Evolutionary conservation across 805 yeast species (phyloP).

Genomic region (Candida xyloterini): DNA sequence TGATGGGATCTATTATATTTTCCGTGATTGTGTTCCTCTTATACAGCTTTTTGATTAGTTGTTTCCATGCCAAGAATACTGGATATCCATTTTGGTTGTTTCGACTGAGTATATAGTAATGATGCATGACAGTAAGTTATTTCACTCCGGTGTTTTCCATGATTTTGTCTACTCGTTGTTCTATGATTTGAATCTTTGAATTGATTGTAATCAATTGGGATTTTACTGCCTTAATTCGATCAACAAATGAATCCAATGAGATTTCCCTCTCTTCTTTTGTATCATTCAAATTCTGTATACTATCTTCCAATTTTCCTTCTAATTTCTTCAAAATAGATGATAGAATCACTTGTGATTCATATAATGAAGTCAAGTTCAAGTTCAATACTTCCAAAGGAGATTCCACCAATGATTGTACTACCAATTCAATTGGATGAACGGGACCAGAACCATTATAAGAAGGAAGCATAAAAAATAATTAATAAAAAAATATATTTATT

Average conservation of each 20-base stretch:
- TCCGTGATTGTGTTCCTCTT: conserved; percentile 47
- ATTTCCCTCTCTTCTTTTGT: conserved; percentile 1
- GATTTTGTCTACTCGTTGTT: conserved; percentile 33
- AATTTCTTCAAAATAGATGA: conserved; percentile 45
- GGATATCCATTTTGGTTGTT: conserved; percentile 73
- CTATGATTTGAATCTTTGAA: conserved; percentile 36
- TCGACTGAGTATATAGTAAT: conserved; percentile 7
- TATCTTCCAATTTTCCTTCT: conserved; percentile 31
- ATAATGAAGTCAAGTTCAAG: conserved; percentile 48
- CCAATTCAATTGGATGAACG: conserved; percentile 57
- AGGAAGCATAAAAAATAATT: conserved; percentile 1
- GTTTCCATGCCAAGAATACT: conserved; percentile 67
- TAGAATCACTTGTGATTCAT: conserved; percentile 55
- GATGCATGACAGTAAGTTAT: conserved; percentile 9
- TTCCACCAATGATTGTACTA: conserved; percentile 54
- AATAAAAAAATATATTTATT: background rate
- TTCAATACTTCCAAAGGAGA: conserved; percentile 51
- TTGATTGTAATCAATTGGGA: conserved; percentile 25
- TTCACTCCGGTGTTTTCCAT: conserved; percentile 14
- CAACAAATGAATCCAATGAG: conserved; percentile 18
- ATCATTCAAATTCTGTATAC: conserved; percentile 13
- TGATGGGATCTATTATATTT: conserved; percentile 46
- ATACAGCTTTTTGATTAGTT: conserved; percentile 60
- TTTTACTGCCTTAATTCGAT: conserved; percentile 26
- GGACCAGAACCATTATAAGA: conserved; percentile 21